Conservation (phyloP, 2,329 filamentous ascomycete species). For the Arthroderma uncinatum region DNA sequence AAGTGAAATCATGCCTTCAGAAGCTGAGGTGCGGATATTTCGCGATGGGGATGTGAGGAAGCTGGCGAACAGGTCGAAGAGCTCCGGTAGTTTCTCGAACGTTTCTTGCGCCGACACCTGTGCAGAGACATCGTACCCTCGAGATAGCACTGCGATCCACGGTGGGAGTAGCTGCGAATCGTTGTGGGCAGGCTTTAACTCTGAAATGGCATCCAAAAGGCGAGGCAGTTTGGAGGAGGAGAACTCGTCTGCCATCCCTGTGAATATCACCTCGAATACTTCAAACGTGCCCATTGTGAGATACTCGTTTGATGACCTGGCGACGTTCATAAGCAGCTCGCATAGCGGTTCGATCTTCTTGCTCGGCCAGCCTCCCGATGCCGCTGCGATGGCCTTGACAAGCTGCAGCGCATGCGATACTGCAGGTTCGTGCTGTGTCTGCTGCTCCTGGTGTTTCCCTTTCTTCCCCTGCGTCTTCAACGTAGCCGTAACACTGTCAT, state of each 20-base stretch:
- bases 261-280: slow-evolving; percentile 94
- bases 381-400: slow-evolving; percentile 76
- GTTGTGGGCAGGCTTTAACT: slow-evolving; percentile 81
- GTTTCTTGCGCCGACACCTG: slow-evolving; percentile 83
- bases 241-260: slow-evolving; percentile 75
- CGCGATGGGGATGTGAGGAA: slow-evolving; percentile 81
- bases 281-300: slow-evolving; percentile 95
- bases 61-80: slow-evolving; percentile 67
- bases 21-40: slow-evolving; percentile 88
- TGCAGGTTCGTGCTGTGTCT: slow-evolving; percentile 59
- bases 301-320: slow-evolving; percentile 82
- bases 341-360: slow-evolving; percentile 89
- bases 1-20: slow-evolving; percentile 89
- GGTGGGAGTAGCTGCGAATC: slow-evolving; percentile 90
- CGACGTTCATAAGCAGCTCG: slow-evolving; percentile 78
- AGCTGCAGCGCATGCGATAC: slow-evolving; percentile 88
- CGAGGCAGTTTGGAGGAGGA: slow-evolving; percentile 81
- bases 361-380: slow-evolving; percentile 89
- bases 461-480: slow-evolving; percentile 66
- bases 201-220: slow-evolving; percentile 80
- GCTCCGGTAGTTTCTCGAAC: slow-evolving; percentile 74
- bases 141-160: slow-evolving; percentile 90
- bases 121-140: slow-evolving; percentile 86
- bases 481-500: slow-evolving; percentile 56
- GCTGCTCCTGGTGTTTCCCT: slow-evolving; percentile 31